Evolutionary conservation across 306 rosid species (phyloP).

Genomic region (Ormosia semicastrata): DNA sequence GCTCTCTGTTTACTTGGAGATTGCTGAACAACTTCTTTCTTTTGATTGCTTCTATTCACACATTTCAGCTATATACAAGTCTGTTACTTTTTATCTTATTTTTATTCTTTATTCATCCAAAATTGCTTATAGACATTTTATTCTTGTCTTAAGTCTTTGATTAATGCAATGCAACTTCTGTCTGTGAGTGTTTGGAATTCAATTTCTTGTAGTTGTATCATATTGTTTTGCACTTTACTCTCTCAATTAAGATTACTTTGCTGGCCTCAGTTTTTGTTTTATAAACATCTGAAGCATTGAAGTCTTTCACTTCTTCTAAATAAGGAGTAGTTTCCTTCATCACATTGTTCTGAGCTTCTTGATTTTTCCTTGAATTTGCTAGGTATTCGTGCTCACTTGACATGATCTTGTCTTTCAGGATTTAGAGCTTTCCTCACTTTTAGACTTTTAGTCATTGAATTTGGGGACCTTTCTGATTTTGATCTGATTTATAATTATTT

Average conservation of each 20-base stretch:
- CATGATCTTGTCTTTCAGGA: not conserved
- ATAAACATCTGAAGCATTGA: not conserved
- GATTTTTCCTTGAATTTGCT: conserved; percentile 4
- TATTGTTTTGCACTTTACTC: not conserved
- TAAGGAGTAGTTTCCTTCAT: not conserved
- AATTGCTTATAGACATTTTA: not conserved
- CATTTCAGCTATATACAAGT: not conserved
- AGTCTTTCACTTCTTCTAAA: not conserved
- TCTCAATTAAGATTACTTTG: not conserved
- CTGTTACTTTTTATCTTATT: not conserved
- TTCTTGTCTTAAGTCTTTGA: not conserved
- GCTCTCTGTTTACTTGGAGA: not conserved
- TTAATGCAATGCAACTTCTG: not conserved
- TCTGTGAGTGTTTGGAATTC: not conserved
- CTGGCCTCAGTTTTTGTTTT: not conserved
- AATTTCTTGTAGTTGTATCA: not conserved
- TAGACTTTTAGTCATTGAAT: not conserved
- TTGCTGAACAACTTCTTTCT: not conserved
- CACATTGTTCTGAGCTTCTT: not conserved
- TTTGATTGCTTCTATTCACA: not conserved
- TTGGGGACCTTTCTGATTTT: not conserved
- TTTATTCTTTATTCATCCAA: not conserved
- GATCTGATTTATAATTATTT: not conserved
- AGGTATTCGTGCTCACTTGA: not conserved
- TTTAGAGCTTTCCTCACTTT: not conserved